Base-by-base conservation (phyloP, 2,329 filamentous ascomycete species). In the Talaromyces sp. region DNA sequence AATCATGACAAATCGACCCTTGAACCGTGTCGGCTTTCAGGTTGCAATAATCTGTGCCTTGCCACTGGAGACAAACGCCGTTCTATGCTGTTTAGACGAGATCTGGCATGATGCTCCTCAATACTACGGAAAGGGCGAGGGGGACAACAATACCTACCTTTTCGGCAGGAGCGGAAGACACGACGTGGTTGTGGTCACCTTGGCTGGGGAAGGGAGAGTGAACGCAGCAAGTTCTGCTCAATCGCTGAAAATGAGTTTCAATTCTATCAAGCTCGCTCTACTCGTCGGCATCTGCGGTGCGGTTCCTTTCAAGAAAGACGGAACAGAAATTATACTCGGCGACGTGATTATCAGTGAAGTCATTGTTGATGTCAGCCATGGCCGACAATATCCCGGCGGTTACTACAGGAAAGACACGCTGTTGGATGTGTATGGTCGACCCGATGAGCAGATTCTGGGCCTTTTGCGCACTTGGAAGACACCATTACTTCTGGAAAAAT, bases 221-320 rank as follows among this genome's bases (percentile, higher is more conserved):
- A 68, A 51, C 19, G 70, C 72, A 3, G 68, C 75, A 1, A 61
- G 43, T 7, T 75, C 75, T 2, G 67, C 75, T 0, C 65, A 72
- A 1, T 70, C 69, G 34, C 65, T 81, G 13, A 72, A 74, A 0
- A 68, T 68, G 1, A 81, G 78, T 62, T 65, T 65, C 13, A 43
- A n/a, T 34, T 51, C 40, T 58, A 65, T 82, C 3, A 73, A 69
- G 43, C 66, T 81, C 0, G 75, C 67, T 1, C 22, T 82, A 0
- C 47, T 81, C 0, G 75, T 77, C 4, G 80, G 80, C 0, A 73
- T 81, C 5, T 81, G 79, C 51, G 80, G 79, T 43, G 0, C 79
- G 74, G 5, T 71, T 76, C 10, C 77, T 76, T 1, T 54, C 31
- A 74, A 68, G 38, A 53, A 56, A 36, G 56, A 56, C 29, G 25